Conservation (phyloP, 345 rosid species). For the Eucalyptus marginata region DNA sequence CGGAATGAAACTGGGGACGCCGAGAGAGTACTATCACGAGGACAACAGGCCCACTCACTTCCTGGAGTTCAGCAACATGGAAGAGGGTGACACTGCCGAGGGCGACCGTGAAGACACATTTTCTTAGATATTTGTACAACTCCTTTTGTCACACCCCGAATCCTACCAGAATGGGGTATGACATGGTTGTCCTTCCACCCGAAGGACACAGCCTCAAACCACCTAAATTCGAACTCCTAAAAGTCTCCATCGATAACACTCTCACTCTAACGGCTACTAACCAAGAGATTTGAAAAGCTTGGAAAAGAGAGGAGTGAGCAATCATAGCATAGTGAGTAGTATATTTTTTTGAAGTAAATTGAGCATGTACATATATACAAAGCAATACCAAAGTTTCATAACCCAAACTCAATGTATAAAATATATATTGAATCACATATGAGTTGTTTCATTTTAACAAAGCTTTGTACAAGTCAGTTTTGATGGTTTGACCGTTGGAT, state of each 20-base stretch:
- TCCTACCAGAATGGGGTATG: neutral
- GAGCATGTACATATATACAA: neutral
- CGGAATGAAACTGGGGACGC: conserved; percentile 76
- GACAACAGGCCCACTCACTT: conserved; percentile 92
- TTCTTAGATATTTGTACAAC: neutral
- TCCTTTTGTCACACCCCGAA: neutral
- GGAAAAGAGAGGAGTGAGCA: neutral
- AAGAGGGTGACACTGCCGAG: conserved; percentile 55
- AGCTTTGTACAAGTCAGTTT: neutral
- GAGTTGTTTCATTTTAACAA: neutral
- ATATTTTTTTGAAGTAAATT: neutral
- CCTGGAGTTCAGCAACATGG: conserved; percentile 92
- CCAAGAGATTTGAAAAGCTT: neutral
- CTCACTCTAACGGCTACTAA: too few species aligned
- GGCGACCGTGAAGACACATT: conserved; percentile 93
- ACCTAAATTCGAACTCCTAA: too few species aligned
- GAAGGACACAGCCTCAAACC: accelerated
- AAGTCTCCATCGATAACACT: too few species aligned
- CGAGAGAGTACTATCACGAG: conserved; percentile 78
- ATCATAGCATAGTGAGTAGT: neutral
- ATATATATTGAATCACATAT: too few species aligned
- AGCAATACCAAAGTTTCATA: neutral
- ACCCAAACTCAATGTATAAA: neutral
- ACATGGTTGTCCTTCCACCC: neutral
- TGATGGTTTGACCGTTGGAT: too few species aligned